Conservation (phyloP, 1,139 yeast species). For the Candida tetrigidarum region DNA sequence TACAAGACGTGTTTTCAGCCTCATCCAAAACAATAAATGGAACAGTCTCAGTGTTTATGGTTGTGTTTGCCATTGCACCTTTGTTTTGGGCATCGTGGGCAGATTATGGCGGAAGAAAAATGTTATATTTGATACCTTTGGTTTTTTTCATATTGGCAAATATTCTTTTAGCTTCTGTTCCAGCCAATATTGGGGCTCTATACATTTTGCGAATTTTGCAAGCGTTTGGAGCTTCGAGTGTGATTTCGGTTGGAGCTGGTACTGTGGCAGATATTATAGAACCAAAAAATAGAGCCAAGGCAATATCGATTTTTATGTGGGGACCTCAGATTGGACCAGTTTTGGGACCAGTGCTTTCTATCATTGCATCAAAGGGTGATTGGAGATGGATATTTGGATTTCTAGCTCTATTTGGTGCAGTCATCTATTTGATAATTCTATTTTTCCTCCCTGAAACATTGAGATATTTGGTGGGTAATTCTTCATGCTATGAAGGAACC, state of each 20-base stretch:
- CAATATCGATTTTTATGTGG: constrained; percentile 57
- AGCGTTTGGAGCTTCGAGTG: constrained; percentile 60
- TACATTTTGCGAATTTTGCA: constrained; percentile 50
- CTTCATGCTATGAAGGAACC: constrained; percentile 28
- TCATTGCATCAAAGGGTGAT: constrained; percentile 34
- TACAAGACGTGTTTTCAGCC: constrained; percentile 44
- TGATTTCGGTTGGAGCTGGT: constrained; percentile 60
- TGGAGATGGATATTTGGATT: constrained; percentile 67
- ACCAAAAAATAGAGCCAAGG: constrained; percentile 52
- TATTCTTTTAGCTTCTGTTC: constrained; percentile 50
- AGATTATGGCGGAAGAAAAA: constrained; percentile 61
- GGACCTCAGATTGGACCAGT: constrained; percentile 67
- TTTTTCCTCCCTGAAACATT: constrained; percentile 58
- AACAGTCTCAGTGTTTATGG: constrained; percentile 65
- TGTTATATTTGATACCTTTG: constrained; percentile 50
- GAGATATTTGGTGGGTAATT: constrained; percentile 59
- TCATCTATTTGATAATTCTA: constrained; percentile 41
- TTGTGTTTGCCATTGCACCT: constrained; percentile 56
- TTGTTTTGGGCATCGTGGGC: constrained; percentile 60
- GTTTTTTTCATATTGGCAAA: constrained; percentile 49
- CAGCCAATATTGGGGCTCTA: constrained; percentile 49
- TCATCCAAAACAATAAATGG: constrained; percentile 55
- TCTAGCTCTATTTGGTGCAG: constrained; percentile 46
- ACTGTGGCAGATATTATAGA: constrained; percentile 55
- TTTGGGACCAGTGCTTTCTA: constrained; percentile 55